A percentile compares a stretch with the other conserved stretches of the same genome.
These are phyloP conservation scores for Pistacia vera DNA, from an alignment of 345 rosid species.

Conservation along the genomic window DNA sequence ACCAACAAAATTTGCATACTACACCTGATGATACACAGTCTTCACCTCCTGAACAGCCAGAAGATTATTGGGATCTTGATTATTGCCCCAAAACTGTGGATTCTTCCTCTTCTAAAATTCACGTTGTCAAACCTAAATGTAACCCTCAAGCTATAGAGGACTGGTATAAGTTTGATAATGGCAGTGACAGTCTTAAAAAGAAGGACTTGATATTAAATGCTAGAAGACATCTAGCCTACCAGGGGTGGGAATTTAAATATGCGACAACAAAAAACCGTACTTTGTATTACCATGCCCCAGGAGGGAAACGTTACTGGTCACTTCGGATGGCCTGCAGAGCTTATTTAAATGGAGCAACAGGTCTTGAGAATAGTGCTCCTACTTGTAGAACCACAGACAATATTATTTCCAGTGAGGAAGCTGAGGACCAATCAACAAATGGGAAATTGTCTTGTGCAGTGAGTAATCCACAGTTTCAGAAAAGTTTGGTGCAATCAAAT, in stretches of 20 bases:
- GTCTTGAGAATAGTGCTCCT: slow-evolving; percentile 16
- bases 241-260: slow-evolving; percentile 48
- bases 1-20: slow-evolving; percentile 11
- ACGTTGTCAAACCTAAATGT: slow-evolving; percentile 32
- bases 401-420: slow-evolving; percentile 11
- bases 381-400: slow-evolving; percentile 4
- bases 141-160: slow-evolving; percentile 52
- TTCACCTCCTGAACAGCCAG: slow-evolving; percentile 9
- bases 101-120: slow-evolving; percentile 12
- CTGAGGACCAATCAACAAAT: slow-evolving; percentile 12
- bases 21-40: slow-evolving; percentile 12
- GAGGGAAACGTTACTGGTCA: slow-evolving; percentile 38
- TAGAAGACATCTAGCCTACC: slow-evolving; percentile 46
- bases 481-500: slow-evolving; percentile 14
- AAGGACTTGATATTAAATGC: slow-evolving; percentile 33
- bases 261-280: slow-evolving; percentile 19
- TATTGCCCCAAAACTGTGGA: slow-evolving; percentile 11
- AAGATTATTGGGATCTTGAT: slow-evolving; percentile 9
- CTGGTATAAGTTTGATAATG: slow-evolving; percentile 28
- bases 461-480: slow-evolving; percentile 10
- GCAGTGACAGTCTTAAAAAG: slow-evolving; percentile 1
- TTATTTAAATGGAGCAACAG: slow-evolving; percentile 18
- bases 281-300: slow-evolving; percentile 38
- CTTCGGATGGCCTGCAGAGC: slow-evolving; percentile 52
- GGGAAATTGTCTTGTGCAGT: slow-evolving; percentile 10